Evolutionary conservation across 768 basidiomycete genomes (phyloP).

Genomic region (Tulasnella calospora): DNA sequence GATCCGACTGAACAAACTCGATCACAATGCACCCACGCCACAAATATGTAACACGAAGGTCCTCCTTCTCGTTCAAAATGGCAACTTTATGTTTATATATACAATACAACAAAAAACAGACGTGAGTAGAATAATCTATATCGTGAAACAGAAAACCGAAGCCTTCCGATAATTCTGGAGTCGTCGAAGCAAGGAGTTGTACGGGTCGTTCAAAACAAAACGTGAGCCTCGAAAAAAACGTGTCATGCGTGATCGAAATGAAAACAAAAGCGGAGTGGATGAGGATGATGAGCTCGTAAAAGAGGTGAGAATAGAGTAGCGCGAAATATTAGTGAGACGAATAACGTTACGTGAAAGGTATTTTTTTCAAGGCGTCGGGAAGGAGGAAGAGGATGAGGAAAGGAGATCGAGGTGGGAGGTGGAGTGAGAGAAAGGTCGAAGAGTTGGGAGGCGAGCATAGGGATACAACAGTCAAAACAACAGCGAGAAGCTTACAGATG

Average conservation of each 20-base stretch:
- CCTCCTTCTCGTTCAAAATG: neutral
- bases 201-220: neutral
- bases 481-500: too few species aligned
- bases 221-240: too few species aligned
- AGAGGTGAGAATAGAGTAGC: neutral
- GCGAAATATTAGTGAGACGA: neutral
- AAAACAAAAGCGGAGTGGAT: neutral
- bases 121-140: neutral
- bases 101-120: neutral
- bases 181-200: neutral
- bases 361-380: neutral
- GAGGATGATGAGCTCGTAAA: neutral
- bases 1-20: neutral
- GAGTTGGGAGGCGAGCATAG: neutral
- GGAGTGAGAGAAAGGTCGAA: neutral
- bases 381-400: neutral
- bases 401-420: neutral
- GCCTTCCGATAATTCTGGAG: neutral
- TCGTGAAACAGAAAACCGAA: neutral
- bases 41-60: neutral
- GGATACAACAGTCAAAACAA: neutral
- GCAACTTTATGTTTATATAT: neutral
- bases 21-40: neutral
- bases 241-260: too few species aligned
- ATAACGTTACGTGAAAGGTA: neutral